Percentiles rank a stretch among this genome's conserved stretches.
phyloP scores from a whole-genome alignment of 2,329 filamentous ascomycete genomes.

The Acephala macrosclerotiorum region DNA sequence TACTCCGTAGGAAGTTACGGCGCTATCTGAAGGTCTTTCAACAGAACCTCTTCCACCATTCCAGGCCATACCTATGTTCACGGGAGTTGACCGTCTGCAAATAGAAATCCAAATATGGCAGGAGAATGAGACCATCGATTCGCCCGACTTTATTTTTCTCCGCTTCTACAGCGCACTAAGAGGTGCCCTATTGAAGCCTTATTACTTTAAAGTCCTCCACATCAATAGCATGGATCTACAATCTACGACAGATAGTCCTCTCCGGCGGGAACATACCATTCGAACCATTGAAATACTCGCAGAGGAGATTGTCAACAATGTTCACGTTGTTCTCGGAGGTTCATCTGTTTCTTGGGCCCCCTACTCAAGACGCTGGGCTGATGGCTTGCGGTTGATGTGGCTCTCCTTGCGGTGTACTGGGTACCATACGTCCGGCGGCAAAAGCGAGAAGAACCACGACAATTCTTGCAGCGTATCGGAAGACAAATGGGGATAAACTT shows the following conservation, averaged over 20 bases:
- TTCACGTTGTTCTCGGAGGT: background rate
- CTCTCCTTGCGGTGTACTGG: background rate
- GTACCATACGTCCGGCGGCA: background rate
- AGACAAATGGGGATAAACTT: background rate
- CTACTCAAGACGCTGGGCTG: background rate
- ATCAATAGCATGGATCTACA: background rate
- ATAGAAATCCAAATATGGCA: background rate
- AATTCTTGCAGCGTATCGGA: background rate
- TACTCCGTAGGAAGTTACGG: background rate
- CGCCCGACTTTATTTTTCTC: background rate
- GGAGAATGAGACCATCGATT: background rate
- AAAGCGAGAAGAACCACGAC: background rate
- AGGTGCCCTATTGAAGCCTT: background rate
- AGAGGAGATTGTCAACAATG: background rate
- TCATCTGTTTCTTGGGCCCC: background rate
- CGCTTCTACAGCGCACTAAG: background rate
- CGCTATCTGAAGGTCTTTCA: background rate
- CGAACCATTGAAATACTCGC: background rate
- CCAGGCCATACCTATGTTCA: background rate
- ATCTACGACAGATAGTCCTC: background rate
- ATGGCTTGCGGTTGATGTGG: background rate
- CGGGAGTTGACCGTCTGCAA: background rate
- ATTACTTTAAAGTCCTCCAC: background rate
- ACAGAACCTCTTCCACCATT: background rate
- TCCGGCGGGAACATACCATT: background rate